Evolutionary conservation across 2,329 filamentous ascomycete genomes (phyloP).

Genomic region (Rhexocercosporidium sp.): DNA sequence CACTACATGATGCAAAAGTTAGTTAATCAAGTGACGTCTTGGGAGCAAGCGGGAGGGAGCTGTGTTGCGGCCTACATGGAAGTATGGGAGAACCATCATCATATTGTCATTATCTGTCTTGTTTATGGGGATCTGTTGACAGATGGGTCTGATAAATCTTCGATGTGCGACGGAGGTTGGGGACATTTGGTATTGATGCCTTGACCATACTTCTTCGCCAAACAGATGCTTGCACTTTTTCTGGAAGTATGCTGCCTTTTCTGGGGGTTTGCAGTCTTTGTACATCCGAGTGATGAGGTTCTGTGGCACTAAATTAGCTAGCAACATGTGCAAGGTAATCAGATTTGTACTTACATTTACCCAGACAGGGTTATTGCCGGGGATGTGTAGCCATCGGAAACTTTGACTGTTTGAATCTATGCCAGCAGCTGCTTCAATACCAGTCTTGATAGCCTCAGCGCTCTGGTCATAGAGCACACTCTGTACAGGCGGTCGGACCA

Average conservation of each 20-base stretch:
- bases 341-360: background rate
- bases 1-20: background rate
- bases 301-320: background rate
- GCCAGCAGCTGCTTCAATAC: background rate
- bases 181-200: slow-evolving; percentile 8
- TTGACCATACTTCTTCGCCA: slow-evolving; percentile 4
- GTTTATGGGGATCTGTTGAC: background rate
- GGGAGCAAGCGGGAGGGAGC: background rate
- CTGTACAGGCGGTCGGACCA: slow-evolving; percentile 1
- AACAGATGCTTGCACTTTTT: slow-evolving; percentile 8
- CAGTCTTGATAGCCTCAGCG: background rate
- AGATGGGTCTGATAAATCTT: slow-evolving; percentile 5
- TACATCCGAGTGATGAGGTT: background rate
- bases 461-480: background rate
- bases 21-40: background rate
- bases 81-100: slow-evolving; percentile 9
- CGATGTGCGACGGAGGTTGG: background rate
- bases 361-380: background rate
- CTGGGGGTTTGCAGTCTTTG: background rate
- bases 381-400: slow-evolving; percentile 7
- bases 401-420: background rate
- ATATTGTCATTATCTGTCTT: background rate
- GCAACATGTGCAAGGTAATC: background rate
- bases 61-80: background rate
- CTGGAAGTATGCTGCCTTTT: slow-evolving; percentile 1